Percentiles rank a stretch among this genome's conserved stretches.
phyloP scores from a whole-genome alignment of 2,329 filamentous ascomycete genomes.

The Talaromyces islandicus region DNA sequence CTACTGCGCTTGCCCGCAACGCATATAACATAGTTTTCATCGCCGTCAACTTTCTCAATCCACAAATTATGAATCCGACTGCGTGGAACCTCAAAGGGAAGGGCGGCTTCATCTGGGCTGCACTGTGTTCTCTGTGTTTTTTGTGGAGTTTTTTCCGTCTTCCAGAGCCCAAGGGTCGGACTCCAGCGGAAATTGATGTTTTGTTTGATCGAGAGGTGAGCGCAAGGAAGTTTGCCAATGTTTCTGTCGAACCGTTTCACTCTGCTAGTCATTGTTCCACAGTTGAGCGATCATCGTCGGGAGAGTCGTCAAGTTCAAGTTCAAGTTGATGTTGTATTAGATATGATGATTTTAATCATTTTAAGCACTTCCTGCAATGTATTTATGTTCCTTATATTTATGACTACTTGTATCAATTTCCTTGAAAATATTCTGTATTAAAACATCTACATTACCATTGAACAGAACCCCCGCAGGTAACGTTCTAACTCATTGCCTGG shows the following conservation, averaged over 20 bases:
- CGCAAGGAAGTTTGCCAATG: conserved; percentile 21
- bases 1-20: conserved; percentile 48
- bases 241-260: conserved; percentile 26
- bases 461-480: neutral
- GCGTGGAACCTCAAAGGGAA: conserved; percentile 37
- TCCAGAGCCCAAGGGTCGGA: conserved; percentile 36
- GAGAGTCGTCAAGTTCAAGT: neutral
- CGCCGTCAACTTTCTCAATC: conserved; percentile 35
- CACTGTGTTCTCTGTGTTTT: conserved; percentile 26
- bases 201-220: conserved; percentile 34
- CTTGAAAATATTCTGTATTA: neutral
- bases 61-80: conserved; percentile 27
- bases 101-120: conserved; percentile 36
- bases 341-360: neutral
- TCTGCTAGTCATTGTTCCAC: neutral
- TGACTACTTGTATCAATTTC: neutral
- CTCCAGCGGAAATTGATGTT: conserved; percentile 38
- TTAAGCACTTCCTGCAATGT: neutral
- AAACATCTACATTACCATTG: neutral
- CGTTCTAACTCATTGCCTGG: neutral
- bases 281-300: neutral
- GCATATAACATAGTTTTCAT: conserved; percentile 48
- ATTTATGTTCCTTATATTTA: neutral
- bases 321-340: neutral
- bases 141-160: conserved; percentile 37